Conservation (phyloP, 2,329 filamentous ascomycete species). For the Fusarium sp. region DNA sequence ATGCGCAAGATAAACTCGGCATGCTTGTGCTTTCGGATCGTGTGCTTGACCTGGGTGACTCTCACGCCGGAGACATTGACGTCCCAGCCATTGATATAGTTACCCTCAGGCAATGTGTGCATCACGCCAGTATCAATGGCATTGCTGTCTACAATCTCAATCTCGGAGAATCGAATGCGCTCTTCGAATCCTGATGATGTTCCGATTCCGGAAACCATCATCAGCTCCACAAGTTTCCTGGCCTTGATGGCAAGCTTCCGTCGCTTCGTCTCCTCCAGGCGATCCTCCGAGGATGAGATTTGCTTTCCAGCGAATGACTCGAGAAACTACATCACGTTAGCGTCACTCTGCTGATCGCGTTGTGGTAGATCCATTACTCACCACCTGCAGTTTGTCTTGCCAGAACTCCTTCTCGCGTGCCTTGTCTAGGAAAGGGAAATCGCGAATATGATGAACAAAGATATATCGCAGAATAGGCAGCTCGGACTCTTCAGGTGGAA, state of each 20-base stretch:
- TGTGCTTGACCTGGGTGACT: conserved; percentile 82
- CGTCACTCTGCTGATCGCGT: background rate
- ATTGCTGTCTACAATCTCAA: conserved; percentile 94
- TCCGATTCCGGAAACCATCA: conserved; percentile 98
- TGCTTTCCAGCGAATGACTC: conserved; percentile 97
- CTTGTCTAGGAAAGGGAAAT: conserved; percentile 97
- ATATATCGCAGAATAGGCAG: conserved; percentile 94
- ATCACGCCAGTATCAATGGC: conserved; percentile 92
- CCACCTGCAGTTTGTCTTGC: conserved; percentile 96
- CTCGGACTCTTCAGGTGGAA: conserved; percentile 92
- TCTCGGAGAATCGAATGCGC: conserved; percentile 93
- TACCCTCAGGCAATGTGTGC: conserved; percentile 87
- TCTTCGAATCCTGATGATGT: conserved; percentile 98
- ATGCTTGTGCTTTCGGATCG: conserved; percentile 89
- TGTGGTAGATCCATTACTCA: conserved; percentile 59
- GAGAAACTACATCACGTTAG: conserved; percentile 73
- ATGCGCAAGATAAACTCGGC: conserved; percentile 93
- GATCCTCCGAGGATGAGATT: conserved; percentile 96
- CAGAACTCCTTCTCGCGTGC: conserved; percentile 99
- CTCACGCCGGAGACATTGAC: conserved; percentile 90
- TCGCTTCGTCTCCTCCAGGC: conserved; percentile 94
- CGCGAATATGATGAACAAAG: conserved; percentile 96
- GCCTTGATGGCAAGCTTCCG: conserved; percentile 92
- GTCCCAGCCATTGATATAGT: conserved; percentile 96
- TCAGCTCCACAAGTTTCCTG: conserved; percentile 94